Percentiles rank a stretch among this genome's conserved stretches.
These are phyloP conservation scores for Fusarium longipes DNA, from an alignment of 2,329 filamentous ascomycete genomes.

Conservation along the genomic window DNA sequence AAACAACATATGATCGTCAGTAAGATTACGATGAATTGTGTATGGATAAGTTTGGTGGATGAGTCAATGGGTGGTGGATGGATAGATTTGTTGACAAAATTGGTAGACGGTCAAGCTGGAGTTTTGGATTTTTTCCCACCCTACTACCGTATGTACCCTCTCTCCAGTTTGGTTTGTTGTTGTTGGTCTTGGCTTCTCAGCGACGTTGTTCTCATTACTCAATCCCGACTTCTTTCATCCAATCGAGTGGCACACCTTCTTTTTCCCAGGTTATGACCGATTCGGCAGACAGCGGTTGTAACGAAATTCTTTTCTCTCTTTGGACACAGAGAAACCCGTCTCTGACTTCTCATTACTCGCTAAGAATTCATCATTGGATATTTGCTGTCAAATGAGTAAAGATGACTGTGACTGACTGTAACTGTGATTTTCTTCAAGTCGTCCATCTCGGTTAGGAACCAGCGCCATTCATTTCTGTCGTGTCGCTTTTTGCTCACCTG, in stretches of 20 bases:
- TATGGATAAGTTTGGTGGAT: conserved; percentile 27
- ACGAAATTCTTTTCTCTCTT: conserved; percentile 35
- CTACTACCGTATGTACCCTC: not conserved
- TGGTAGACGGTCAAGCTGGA: conserved; percentile 19
- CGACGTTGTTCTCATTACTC: conserved; percentile 53
- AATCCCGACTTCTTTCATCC: conserved; percentile 48
- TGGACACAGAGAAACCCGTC: conserved; percentile 25
- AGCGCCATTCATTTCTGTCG: conserved; percentile 33
- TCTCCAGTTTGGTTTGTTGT: not conserved
- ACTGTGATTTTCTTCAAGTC: conserved; percentile 8
- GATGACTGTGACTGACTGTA: conserved; percentile 5
- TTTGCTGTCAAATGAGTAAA: not conserved
- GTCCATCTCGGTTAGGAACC: not conserved
- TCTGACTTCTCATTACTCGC: conserved; percentile 32
- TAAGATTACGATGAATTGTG: conserved; percentile 24
- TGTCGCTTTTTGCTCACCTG: conserved; percentile 44
- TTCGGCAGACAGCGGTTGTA: conserved; percentile 35
- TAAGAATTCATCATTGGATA: conserved; percentile 34
- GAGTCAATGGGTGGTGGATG: conserved; percentile 4
- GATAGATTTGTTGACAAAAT: conserved; percentile 29
- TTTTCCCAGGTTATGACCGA: conserved; percentile 29
- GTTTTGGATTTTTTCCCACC: conserved; percentile 14
- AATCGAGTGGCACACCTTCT: conserved; percentile 46
- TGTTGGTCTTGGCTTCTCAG: conserved; percentile 41
- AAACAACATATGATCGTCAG: conserved; percentile 26